Percentiles rank a stretch among this genome's conserved stretches.
Conservation (phyloP, 1,284 basidiomycete genomes). For the Vanrija pseudolonga region DNA sequence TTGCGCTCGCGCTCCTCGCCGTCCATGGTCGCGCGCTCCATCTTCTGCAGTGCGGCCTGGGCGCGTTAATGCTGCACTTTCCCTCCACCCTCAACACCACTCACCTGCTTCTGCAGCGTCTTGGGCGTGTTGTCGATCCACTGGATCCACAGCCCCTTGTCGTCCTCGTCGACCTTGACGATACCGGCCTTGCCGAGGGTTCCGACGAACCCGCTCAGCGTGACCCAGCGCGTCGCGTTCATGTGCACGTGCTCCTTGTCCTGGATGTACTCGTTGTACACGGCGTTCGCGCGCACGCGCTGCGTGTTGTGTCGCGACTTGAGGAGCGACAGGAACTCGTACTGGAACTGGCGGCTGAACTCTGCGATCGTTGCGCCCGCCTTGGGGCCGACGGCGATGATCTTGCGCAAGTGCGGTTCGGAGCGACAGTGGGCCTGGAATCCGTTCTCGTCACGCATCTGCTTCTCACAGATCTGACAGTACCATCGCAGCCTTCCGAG, state of each 20-base stretch:
- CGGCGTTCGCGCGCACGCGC: constrained; percentile 86
- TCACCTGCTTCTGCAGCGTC: constrained; percentile 80
- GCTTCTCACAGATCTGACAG: constrained; percentile 86
- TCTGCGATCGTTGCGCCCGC: constrained; percentile 86
- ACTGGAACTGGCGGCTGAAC: constrained; percentile 85
- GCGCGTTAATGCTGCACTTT: not conserved
- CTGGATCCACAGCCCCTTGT: constrained; percentile 93
- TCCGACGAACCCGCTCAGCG: constrained; percentile 89
- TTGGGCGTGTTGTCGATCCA: constrained; percentile 97
- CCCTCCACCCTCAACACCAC: constrained; percentile 28
- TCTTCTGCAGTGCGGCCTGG: constrained; percentile 82
- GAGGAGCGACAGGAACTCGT: constrained; percentile 83
- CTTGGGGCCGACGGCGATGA: constrained; percentile 90
- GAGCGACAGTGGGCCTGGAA: constrained; percentile 56
- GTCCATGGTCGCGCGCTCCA: constrained; percentile 83
- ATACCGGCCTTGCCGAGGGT: constrained; percentile 84
- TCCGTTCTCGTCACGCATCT: constrained; percentile 84
- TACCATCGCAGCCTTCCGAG: constrained; percentile 90
- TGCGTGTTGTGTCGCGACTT: constrained; percentile 78
- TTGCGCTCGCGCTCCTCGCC: constrained; percentile 91
- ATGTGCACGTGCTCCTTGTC: constrained; percentile 95
- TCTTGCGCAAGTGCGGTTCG: constrained; percentile 77
- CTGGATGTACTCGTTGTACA: constrained; percentile 97
- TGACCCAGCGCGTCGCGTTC: constrained; percentile 98
- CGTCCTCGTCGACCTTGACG: constrained; percentile 91